Percentiles rank a stretch among this genome's conserved stretches.
These are phyloP conservation scores for Pneumocystis carinii DNA, from an alignment of 1,139 yeast genomes.

Conservation along the genomic window DNA sequence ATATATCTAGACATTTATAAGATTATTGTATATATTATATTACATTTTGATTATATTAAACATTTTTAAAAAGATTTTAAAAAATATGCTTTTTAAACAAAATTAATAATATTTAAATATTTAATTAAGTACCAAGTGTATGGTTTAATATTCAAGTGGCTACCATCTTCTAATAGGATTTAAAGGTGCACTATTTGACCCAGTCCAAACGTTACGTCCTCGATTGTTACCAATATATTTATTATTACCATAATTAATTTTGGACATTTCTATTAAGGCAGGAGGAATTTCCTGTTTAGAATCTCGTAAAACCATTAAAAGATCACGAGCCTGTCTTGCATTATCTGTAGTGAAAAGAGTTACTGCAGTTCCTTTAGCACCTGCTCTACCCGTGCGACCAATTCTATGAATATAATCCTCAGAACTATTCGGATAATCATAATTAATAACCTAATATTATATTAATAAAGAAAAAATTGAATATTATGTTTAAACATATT, in stretches of 20 bases:
- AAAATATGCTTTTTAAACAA: too few species aligned
- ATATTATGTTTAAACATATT: conserved; percentile 33
- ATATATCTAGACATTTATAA: too few species aligned
- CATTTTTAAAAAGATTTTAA: not conserved
- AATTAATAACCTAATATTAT: conserved; percentile 43
- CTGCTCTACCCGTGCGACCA: conserved; percentile 99
- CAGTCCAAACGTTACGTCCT: conserved; percentile 18
- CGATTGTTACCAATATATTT: conserved; percentile 39
- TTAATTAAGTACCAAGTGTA: too few species aligned
- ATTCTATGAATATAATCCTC: conserved; percentile 93
- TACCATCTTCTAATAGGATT: not conserved
- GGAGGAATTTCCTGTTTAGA: conserved; percentile 76
- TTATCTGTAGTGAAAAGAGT: conserved; percentile 85
- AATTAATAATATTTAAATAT: too few species aligned
- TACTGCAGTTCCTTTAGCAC: conserved; percentile 86
- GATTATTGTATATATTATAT: not conserved
- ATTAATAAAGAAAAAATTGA: not conserved
- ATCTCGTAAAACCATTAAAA: conserved; percentile 81
- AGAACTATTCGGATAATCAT: conserved; percentile 93
- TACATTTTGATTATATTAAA: not conserved
- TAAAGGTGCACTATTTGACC: not conserved
- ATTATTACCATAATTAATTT: conserved; percentile 30
- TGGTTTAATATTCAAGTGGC: not conserved
- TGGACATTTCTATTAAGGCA: conserved; percentile 32
- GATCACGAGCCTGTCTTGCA: conserved; percentile 77